Conservation (phyloP, 441 rosid species). For the Adansonia rubrostipa region DNA sequence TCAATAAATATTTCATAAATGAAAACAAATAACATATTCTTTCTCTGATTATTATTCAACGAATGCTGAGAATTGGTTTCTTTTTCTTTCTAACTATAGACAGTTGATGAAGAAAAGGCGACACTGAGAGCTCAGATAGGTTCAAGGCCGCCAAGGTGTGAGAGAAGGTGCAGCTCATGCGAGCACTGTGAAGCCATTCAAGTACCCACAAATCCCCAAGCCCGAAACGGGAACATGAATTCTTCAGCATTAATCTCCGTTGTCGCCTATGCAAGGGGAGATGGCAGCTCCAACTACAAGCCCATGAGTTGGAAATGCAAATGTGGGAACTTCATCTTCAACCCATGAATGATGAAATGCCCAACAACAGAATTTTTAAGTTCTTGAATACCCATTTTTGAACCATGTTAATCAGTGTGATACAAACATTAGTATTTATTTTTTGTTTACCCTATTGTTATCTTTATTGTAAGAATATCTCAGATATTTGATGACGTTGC, state of each 20-base stretch:
- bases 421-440: too few relatives aligned
- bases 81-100: neutral
- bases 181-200: slow-evolving; percentile 83
- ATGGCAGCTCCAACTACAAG: slow-evolving; percentile 72
- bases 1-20: neutral
- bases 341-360: slow-evolving; percentile 49
- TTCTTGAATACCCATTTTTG: slow-evolving; percentile 6
- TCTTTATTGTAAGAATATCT: too few relatives aligned
- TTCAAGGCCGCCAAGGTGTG: slow-evolving; percentile 90
- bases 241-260: slow-evolving; percentile 28
- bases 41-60: neutral
- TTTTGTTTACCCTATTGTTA: neutral
- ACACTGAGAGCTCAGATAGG: slow-evolving; percentile 60
- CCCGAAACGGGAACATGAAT: slow-evolving; percentile 29
- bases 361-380: neutral
- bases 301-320: slow-evolving; percentile 99
- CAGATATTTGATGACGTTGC: too few relatives aligned
- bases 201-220: slow-evolving; percentile 63
- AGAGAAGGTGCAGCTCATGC: slow-evolving; percentile 70
- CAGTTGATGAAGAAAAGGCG: slow-evolving; percentile 33
- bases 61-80: neutral
- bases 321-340: slow-evolving; percentile 74
- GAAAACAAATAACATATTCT: neutral
- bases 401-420: neutral
- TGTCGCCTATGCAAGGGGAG: slow-evolving; percentile 58